Conservation (phyloP, 164 flowering plant genomes). For the Protea cynaroides region DNA sequence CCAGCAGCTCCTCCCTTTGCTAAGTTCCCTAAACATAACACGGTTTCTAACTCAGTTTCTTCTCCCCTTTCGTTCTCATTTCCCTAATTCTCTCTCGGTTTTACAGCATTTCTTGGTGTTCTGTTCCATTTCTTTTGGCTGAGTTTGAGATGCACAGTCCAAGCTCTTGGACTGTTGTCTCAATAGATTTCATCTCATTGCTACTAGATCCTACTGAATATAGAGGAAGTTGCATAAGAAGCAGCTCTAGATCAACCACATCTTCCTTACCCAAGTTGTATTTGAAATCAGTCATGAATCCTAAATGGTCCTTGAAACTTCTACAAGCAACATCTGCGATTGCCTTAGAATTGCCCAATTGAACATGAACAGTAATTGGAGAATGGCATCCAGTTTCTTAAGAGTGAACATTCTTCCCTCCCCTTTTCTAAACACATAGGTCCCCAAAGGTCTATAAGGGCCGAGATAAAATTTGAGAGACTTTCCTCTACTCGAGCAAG, state of each 20-base stretch:
- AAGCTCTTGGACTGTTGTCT: no score
- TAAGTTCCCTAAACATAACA: no score
- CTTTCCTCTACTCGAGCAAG: no score
- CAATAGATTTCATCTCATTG: no score
- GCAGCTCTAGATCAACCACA: slow-evolving; percentile 27
- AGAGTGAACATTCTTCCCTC: slow-evolving; percentile 34
- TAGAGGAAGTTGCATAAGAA: slow-evolving; percentile 36
- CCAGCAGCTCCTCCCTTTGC: no score
- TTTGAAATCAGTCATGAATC: slow-evolving; percentile 29
- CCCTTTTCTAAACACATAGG: slow-evolving; percentile 50
- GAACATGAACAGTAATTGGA: slow-evolving; percentile 61
- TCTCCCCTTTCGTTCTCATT: no score
- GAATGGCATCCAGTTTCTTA: slow-evolving; percentile 61
- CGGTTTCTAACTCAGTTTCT: no score
- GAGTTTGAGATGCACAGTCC: no score
- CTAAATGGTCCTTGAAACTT: slow-evolving; percentile 48
- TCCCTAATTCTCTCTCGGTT: no score
- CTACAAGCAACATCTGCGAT: slow-evolving; percentile 14
- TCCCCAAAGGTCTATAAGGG: slow-evolving; percentile 77
- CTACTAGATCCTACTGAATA: slow-evolving; percentile 26
- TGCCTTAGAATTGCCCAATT: slow-evolving; percentile 30
- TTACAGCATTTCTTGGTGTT: no score
- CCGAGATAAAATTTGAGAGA: slow-evolving; percentile 60
- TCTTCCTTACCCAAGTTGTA: slow-evolving; percentile 32
- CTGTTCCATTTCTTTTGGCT: no score